Conservation (phyloP, 352 stramenopile species). For the Pythium pyrilobum region DNA sequence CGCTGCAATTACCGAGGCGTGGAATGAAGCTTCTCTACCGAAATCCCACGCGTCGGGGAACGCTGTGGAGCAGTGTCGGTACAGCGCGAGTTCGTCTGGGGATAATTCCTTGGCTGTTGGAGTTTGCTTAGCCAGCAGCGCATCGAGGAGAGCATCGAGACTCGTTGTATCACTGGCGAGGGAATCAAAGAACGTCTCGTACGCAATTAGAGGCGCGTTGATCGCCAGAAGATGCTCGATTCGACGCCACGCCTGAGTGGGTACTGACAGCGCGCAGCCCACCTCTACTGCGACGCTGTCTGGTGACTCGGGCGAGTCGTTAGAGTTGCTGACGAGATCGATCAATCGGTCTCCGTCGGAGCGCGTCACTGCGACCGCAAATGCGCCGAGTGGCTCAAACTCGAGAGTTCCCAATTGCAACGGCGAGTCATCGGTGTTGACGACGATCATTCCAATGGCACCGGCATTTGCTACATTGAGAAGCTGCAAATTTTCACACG, state of each 20-base stretch:
- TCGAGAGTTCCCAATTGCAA: conserved; percentile 12
- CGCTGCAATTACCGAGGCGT: not conserved
- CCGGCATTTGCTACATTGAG: conserved; percentile 6
- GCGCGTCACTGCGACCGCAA: conserved; percentile 4
- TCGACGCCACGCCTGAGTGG: conserved; percentile 5
- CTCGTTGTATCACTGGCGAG: not conserved
- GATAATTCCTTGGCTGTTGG: not conserved
- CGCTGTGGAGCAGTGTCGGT: not conserved
- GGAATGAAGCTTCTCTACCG: conserved; percentile 1
- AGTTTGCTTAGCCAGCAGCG: not conserved
- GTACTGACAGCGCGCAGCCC: not conserved
- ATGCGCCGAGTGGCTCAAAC: conserved; percentile 1
- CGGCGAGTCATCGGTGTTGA: conserved; percentile 14
- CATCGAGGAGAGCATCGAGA: not conserved
- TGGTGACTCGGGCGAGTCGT: not conserved
- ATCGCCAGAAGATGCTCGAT: conserved; percentile 7
- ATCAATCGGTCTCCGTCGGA: conserved; percentile 5
- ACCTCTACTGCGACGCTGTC: not conserved
- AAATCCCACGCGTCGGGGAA: conserved; percentile 8
- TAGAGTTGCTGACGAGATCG: not conserved
- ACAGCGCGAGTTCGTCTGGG: conserved; percentile 3
- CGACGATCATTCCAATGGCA: conserved; percentile 7
- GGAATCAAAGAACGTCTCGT: conserved; percentile 4
- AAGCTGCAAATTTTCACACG: conserved; percentile 9
- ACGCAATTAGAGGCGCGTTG: conserved; percentile 12